Evolutionary conservation across 305 asterid species (phyloP).

Genomic region (Fraxinus greggii): DNA sequence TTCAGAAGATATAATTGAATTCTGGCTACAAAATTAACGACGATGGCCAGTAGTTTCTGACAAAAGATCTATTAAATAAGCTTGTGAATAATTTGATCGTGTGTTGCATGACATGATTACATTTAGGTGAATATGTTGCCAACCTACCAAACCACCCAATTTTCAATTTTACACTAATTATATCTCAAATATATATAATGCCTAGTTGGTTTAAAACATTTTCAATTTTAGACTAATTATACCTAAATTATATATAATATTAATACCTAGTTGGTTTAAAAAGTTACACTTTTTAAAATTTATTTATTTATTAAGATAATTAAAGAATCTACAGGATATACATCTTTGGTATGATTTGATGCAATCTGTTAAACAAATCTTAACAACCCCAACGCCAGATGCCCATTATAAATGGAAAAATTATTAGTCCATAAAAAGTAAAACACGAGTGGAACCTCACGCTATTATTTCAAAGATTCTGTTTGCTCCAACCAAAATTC

Average conservation of each 20-base stretch:
- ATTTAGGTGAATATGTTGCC: neutral
- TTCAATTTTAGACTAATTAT: too few relatives aligned
- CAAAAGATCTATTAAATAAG: too few relatives aligned
- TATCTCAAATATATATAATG: neutral
- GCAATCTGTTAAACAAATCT: neutral
- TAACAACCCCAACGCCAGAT: neutral
- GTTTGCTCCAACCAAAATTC: slow-evolving; percentile 26
- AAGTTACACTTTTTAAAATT: too few relatives aligned
- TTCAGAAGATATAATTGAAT: too few relatives aligned
- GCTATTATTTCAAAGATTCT: neutral
- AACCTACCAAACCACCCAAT: neutral
- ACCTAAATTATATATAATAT: too few relatives aligned
- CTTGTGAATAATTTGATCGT: neutral
- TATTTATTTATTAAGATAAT: too few relatives aligned
- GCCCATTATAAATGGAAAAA: neutral
- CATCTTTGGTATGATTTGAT: neutral
- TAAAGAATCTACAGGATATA: too few relatives aligned
- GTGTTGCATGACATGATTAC: neutral
- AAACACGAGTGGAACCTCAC: neutral
- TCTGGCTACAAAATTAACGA: too few relatives aligned
- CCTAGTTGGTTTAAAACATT: neutral
- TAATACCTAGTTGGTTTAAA: too few relatives aligned
- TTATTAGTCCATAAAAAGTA: neutral
- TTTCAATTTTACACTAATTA: neutral
- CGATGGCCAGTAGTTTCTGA: too few relatives aligned